These are phyloP conservation scores for Pseudocohnilembus persalinus DNA, from an alignment of 169 alveolate genomes.

Conservation along the genomic window DNA sequence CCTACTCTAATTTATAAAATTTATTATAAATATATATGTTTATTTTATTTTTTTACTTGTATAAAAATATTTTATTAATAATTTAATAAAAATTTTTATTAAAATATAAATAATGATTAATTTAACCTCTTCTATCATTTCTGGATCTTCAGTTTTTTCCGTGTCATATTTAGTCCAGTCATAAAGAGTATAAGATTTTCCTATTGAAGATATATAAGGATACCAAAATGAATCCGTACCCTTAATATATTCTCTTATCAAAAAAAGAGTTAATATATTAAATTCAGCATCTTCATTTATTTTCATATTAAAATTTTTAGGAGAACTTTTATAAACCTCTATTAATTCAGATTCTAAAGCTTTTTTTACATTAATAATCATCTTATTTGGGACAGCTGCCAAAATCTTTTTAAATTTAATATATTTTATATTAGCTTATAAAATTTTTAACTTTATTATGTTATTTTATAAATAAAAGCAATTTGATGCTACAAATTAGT, in stretches of 20 bases:
- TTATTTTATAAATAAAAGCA: too few relatives aligned
- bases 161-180: conserved; percentile 31
- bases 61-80: background rate
- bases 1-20: background rate
- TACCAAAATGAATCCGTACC: conserved; percentile 45
- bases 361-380: conserved; percentile 35
- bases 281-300: conserved; percentile 40
- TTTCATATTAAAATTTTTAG: conserved; percentile 18
- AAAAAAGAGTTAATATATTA: conserved; percentile 35
- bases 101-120: background rate
- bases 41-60: background rate
- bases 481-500: too few relatives aligned
- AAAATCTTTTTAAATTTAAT: conserved; percentile 21
- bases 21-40: background rate
- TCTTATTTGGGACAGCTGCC: conserved; percentile 24
- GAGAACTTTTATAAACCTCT: conserved; percentile 1
- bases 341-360: conserved; percentile 10
- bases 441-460: too few relatives aligned
- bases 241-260: conserved; percentile 22
- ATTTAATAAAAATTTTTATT: background rate
- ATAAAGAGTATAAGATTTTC: conserved; percentile 19
- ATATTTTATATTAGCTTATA: too few relatives aligned
- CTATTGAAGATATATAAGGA: conserved; percentile 28
- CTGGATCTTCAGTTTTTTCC: conserved; percentile 15
- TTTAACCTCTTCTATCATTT: conserved; percentile 26